These are phyloP conservation scores for Posidonia australis DNA, from an alignment of 106 monocot genomes.

Conservation along the genomic window DNA sequence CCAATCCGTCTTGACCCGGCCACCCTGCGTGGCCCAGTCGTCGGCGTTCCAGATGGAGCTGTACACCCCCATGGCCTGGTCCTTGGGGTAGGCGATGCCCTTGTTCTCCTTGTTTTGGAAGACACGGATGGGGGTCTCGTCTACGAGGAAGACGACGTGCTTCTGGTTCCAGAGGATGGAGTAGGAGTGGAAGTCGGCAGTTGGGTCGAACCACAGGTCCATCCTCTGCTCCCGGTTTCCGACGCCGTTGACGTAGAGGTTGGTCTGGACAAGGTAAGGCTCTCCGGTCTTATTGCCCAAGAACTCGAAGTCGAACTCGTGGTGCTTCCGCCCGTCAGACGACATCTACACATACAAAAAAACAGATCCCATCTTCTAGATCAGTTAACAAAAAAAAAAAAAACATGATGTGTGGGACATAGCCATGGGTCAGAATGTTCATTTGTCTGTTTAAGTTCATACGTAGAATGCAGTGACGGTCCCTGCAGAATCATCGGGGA, in stretches of 20 bases:
- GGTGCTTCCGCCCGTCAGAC: conserved; percentile 56
- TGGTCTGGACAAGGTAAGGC: conserved; percentile 82
- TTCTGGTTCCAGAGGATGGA: conserved; percentile 49
- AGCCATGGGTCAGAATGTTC: too few species aligned
- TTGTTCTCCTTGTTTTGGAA: conserved; percentile 24
- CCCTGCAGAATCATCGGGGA: conserved; percentile 24
- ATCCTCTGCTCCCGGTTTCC: conserved; percentile 82
- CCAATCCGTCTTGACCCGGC: conserved; percentile 89
- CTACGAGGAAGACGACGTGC: conserved; percentile 65
- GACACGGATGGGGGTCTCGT: conserved; percentile 66
- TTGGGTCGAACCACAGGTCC: conserved; percentile 88
- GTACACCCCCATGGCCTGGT: conserved; percentile 79
- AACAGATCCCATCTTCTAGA: neutral
- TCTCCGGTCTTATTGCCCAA: conserved; percentile 75
- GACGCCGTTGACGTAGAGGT: conserved; percentile 70
- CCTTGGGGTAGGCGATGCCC: conserved; percentile 37
- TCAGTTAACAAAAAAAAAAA: too few species aligned
- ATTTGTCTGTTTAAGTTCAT: too few species aligned
- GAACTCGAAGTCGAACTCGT: conserved; percentile 98
- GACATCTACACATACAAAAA: conserved; percentile 18
- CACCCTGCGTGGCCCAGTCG: conserved; percentile 96
- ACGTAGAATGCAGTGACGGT: conserved; percentile 27
- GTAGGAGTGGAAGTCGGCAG: conserved; percentile 78
- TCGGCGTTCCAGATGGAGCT: conserved; percentile 97
- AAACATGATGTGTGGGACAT: too few species aligned